A percentile compares a stretch with the other conserved stretches of the same genome.
Conservation (phyloP, 371 early-diverging fungal species). For the Gilbertella persicaria region DNA sequence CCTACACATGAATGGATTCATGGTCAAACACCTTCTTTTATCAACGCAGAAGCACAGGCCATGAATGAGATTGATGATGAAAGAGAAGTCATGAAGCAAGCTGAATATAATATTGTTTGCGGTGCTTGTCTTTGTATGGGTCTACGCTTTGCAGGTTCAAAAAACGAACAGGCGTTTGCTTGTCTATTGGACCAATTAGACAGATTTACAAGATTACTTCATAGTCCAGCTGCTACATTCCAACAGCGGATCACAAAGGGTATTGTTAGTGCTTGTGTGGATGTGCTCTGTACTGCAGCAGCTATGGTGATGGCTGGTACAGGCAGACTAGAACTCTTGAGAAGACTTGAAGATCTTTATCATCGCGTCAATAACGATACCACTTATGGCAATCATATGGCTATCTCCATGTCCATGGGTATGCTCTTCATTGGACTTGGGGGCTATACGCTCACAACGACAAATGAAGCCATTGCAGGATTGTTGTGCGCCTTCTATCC, state of each 20-base stretch:
- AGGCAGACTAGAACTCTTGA: conserved; percentile 65
- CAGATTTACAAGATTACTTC: conserved; percentile 42
- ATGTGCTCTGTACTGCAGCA: conserved; percentile 64
- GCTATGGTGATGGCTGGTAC: conserved; percentile 85
- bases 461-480: conserved; percentile 69
- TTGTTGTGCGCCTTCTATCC: conserved; percentile 81
- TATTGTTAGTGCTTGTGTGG: conserved; percentile 60
- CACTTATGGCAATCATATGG: conserved; percentile 84
- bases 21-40: conserved; percentile 63
- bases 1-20: conserved; percentile 68
- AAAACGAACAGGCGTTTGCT: conserved; percentile 51
- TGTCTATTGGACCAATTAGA: conserved; percentile 56
- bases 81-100: conserved; percentile 49
- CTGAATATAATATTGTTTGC: conserved; percentile 65
- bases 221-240: conserved; percentile 41
- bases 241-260: conserved; percentile 61
- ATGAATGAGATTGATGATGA: conserved; percentile 30
- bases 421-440: conserved; percentile 84
- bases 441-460: conserved; percentile 69
- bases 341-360: conserved; percentile 58
- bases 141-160: conserved; percentile 81
- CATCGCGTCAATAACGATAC: conserved; percentile 46
- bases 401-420: conserved; percentile 82
- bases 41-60: conserved; percentile 26
- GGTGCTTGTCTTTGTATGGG: conserved; percentile 82